Conservation (phyloP, 1,284 basidiomycete genomes). For the Ganoderma sp. region DNA sequence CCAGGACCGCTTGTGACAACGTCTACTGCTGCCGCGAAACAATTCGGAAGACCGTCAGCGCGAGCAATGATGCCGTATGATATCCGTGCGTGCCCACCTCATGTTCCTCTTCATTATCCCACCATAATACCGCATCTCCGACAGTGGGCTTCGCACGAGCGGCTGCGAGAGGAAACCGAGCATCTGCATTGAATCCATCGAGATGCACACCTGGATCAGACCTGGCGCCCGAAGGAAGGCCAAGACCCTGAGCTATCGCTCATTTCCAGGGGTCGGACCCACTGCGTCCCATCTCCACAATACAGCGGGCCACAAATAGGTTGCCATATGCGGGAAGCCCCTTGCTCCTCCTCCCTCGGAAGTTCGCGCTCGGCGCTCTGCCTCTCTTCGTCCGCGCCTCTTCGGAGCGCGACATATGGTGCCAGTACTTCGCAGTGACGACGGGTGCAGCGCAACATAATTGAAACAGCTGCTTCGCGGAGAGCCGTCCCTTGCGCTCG, state of each 20-base stretch:
- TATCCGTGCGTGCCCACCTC: neutral
- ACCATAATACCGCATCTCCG: slow-evolving; percentile 1
- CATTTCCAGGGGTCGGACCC: slow-evolving; percentile 3
- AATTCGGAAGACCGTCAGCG: neutral
- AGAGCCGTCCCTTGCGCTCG: neutral
- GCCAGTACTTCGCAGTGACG: neutral
- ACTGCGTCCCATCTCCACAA: neutral
- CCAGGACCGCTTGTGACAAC: neutral
- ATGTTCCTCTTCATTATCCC: neutral
- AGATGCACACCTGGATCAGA: neutral
- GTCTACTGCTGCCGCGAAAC: slow-evolving; percentile 5
- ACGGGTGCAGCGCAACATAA: neutral
- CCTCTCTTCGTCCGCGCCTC: neutral
- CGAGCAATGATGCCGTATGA: slow-evolving; percentile 1
- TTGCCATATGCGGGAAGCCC: slow-evolving; percentile 1
- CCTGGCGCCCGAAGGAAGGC: neutral
- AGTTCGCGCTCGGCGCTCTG: neutral
- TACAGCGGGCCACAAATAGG: slow-evolving; percentile 2
- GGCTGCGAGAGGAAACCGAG: neutral
- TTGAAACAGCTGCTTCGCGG: slow-evolving; percentile 1
- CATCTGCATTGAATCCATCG: neutral
- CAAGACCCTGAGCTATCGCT: neutral
- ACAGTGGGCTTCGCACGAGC: neutral
- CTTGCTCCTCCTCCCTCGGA: neutral
- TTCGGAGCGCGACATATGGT: neutral